A percentile compares a stretch with the other conserved stretches of the same genome.
Evolutionary conservation across 495 filamentous ascomycete genomes (phyloP).

Genomic region (Podospora sp.): DNA sequence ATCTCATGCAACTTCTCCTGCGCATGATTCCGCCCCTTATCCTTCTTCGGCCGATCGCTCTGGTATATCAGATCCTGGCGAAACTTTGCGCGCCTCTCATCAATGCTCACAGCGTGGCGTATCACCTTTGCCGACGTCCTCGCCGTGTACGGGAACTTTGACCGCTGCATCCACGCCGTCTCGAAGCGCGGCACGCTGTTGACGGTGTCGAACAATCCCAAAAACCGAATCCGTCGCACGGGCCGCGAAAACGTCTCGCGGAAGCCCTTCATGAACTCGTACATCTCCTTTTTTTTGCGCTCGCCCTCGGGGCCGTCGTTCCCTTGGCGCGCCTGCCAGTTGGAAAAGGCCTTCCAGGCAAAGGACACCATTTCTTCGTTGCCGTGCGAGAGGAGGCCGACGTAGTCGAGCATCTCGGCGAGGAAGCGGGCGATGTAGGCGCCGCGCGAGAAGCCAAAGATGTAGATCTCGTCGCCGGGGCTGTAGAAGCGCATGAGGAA

Average conservation of each 20-base stretch:
- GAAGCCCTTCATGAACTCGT: conserved; percentile 78
- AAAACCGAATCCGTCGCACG: conserved; percentile 69
- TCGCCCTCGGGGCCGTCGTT: conserved; percentile 60
- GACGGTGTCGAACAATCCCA: conserved; percentile 75
- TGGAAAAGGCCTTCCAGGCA: conserved; percentile 86
- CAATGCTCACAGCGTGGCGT: conserved; percentile 76
- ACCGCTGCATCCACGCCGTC: conserved; percentile 81
- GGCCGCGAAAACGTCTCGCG: conserved; percentile 83
- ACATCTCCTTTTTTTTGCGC: conserved; percentile 62
- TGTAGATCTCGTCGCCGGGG: conserved; percentile 76
- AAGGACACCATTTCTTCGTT: conserved; percentile 87
- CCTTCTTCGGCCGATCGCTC: conserved; percentile 38
- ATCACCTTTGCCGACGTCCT: conserved; percentile 70
- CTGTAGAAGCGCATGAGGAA: conserved; percentile 87
- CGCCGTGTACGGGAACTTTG: conserved; percentile 81
- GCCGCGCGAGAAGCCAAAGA: conserved; percentile 85
- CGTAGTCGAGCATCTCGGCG: conserved; percentile 83
- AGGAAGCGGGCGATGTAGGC: conserved; percentile 87
- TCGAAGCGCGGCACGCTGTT: conserved; percentile 85
- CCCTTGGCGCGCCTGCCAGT: conserved; percentile 74
- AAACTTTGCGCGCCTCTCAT: conserved; percentile 73
- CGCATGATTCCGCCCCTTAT: conserved; percentile 35
- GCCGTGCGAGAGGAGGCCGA: conserved; percentile 77
- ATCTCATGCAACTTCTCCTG: conserved; percentile 47
- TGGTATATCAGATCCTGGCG: conserved; percentile 74